These are phyloP conservation scores for Coemansia sp. DNA, from an alignment of 192 early-diverging fungal species.

Conservation along the genomic window DNA sequence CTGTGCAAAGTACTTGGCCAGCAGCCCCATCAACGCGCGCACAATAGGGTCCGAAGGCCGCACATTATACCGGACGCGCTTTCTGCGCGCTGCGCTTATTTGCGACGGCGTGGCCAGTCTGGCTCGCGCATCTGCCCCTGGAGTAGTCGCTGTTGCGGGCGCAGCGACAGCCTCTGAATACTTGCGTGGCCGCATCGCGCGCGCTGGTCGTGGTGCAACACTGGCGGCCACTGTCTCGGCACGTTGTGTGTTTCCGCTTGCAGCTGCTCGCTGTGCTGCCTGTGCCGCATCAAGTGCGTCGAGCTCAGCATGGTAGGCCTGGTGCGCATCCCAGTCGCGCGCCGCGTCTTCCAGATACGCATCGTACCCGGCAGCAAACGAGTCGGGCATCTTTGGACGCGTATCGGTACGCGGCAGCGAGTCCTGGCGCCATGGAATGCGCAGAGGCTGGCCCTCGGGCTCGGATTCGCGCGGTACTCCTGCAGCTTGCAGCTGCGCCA, in stretches of 20 bases:
- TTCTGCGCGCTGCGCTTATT: neutral
- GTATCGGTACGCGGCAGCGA: constrained; percentile 15
- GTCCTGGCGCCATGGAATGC: constrained; percentile 40
- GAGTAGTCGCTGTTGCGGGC: neutral
- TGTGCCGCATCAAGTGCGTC: constrained; percentile 38
- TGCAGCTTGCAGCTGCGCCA: constrained; percentile 33
- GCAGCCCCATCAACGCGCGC: constrained; percentile 62
- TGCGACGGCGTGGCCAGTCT: too few species aligned
- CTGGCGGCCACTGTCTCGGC: too few species aligned
- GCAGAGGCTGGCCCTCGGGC: constrained; percentile 17
- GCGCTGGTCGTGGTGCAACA: too few species aligned
- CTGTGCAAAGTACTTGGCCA: constrained; percentile 80
- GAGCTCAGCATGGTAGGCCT: constrained; percentile 38
- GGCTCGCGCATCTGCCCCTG: neutral
- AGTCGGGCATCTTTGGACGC: constrained; percentile 30
- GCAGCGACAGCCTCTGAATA: constrained; percentile 40
- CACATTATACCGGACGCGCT: constrained; percentile 34
- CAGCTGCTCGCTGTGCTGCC: too few species aligned
- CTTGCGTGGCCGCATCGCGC: constrained; percentile 42
- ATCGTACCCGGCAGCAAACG: constrained; percentile 45
- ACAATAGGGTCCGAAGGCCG: constrained; percentile 61
- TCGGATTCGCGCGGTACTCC: constrained; percentile 9
- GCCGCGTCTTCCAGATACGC: constrained; percentile 57
- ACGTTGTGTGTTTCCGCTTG: too few species aligned
- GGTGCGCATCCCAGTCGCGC: constrained; percentile 45